Conservation (phyloP, 768 basidiomycete genomes). For the Russula dissimulans region DNA sequence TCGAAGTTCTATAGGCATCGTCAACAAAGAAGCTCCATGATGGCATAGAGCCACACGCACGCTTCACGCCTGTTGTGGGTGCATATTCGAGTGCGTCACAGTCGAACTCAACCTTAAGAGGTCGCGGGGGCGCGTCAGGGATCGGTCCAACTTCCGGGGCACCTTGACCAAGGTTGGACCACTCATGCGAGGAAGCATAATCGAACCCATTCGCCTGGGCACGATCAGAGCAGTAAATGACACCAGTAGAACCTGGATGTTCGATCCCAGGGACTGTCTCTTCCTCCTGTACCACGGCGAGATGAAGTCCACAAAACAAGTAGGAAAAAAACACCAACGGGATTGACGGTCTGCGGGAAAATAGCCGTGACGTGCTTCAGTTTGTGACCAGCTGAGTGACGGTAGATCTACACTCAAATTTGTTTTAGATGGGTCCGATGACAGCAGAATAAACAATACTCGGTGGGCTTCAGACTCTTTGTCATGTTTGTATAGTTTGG, state of each 20-base stretch:
- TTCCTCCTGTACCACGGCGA: constrained; percentile 48
- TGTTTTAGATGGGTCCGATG: background rate
- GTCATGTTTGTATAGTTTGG: constrained; percentile 63
- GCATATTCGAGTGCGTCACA: constrained; percentile 80
- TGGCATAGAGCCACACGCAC: constrained; percentile 27
- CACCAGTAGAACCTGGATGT: constrained; percentile 57
- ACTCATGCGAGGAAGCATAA: constrained; percentile 66
- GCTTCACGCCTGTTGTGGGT: constrained; percentile 86
- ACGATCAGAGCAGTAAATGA: constrained; percentile 86
- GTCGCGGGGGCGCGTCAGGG: constrained; percentile 62
- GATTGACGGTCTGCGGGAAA: constrained; percentile 62
- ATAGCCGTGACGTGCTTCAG: constrained; percentile 34
- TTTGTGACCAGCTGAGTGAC: constrained; percentile 60
- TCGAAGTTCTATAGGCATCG: constrained; percentile 50
- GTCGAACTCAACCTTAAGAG: constrained; percentile 53
- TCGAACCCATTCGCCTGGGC: constrained; percentile 94
- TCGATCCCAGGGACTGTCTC: constrained; percentile 85
- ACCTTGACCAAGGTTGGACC: constrained; percentile 89
- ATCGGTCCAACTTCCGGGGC: constrained; percentile 85
- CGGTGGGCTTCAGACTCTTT: constrained; percentile 84
- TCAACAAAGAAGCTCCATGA: background rate
- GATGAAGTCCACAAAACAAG: background rate
- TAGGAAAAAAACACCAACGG: constrained; percentile 34
- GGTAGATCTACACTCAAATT: constrained; percentile 52
- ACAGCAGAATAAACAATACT: constrained; percentile 30